These are phyloP conservation scores for Neopestalotiopsis rosae DNA, from an alignment of 2,329 filamentous ascomycete genomes.

Conservation along the genomic window DNA sequence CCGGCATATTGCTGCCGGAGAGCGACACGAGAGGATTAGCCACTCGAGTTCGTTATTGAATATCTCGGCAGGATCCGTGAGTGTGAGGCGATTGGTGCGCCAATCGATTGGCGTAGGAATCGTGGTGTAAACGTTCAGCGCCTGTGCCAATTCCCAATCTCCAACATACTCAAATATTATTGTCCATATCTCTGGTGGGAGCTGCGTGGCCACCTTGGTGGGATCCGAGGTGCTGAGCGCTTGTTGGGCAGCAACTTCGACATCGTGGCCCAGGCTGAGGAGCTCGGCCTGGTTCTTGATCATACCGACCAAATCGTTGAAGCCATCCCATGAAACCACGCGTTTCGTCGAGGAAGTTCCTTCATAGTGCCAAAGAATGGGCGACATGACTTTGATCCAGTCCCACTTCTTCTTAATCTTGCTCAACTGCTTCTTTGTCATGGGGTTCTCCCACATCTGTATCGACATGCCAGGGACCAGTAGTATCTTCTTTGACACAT, in stretches of 20 bases:
- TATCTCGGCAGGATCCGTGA: slow-evolving; percentile 68
- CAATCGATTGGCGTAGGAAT: slow-evolving; percentile 68
- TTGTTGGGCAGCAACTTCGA: slow-evolving; percentile 58
- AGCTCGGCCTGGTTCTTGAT: slow-evolving; percentile 80
- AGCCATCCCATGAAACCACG: slow-evolving; percentile 65
- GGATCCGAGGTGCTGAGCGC: slow-evolving; percentile 44
- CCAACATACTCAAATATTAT: slow-evolving; percentile 83
- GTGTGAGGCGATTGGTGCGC: slow-evolving; percentile 29
- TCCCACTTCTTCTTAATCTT: slow-evolving; percentile 85
- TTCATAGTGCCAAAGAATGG: slow-evolving; percentile 83
- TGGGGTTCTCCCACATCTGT: slow-evolving; percentile 88
- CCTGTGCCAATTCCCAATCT: slow-evolving; percentile 90
- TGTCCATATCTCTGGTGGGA: slow-evolving; percentile 89
- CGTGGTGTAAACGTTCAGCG: slow-evolving; percentile 80
- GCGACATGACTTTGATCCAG: slow-evolving; percentile 82
- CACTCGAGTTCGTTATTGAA: slow-evolving; percentile 84
- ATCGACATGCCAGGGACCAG: slow-evolving; percentile 89
- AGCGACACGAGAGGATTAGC: slow-evolving; percentile 75
- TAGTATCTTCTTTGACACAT: slow-evolving; percentile 82
- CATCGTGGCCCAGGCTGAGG: slow-evolving; percentile 74
- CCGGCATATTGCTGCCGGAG: slow-evolving; percentile 71
- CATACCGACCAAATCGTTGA: slow-evolving; percentile 74
- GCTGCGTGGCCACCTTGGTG: slow-evolving; percentile 44
- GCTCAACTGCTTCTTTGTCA: slow-evolving; percentile 85
- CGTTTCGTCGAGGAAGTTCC: slow-evolving; percentile 50